Conservation (phyloP, 345 rosid species). For the Melaleuca quinquenervia region DNA sequence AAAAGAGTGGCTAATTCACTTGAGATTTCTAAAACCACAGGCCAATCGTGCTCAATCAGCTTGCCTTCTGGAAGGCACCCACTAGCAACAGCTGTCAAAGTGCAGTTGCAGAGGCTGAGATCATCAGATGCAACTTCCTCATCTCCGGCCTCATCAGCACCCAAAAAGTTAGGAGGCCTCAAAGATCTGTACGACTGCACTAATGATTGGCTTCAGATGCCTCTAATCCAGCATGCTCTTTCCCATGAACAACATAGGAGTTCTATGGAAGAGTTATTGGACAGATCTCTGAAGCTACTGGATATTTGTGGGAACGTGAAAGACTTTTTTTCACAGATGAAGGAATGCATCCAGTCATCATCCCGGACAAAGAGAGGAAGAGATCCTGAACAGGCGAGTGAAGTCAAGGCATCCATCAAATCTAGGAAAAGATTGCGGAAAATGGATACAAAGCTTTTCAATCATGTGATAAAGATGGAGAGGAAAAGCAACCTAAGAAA, state of each 20-base stretch:
- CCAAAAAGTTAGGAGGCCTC: slow-evolving; percentile 2
- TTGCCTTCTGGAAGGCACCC: slow-evolving; percentile 23
- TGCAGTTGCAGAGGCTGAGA: slow-evolving; percentile 1
- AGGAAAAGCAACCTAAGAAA: neutral
- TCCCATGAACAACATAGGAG: neutral
- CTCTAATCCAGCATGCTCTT: slow-evolving; percentile 1
- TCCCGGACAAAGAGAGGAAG: neutral
- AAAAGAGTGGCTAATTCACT: neutral
- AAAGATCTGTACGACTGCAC: slow-evolving; percentile 1
- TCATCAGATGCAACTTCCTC: neutral
- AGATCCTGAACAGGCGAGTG: neutral
- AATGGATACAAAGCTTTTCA: neutral
- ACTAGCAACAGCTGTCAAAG: neutral
- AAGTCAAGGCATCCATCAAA: neutral
- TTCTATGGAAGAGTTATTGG: slow-evolving; percentile 3
- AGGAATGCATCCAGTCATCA: neutral
- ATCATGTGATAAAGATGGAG: neutral
- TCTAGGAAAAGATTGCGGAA: neutral
- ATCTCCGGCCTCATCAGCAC: neutral
- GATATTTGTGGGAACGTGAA: neutral
- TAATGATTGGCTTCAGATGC: slow-evolving; percentile 9
- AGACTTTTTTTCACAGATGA: neutral
- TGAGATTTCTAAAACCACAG: neutral
- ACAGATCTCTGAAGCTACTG: slow-evolving; percentile 7
- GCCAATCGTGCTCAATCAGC: slow-evolving; percentile 18